Evolutionary conservation across 2,329 filamentous ascomycete genomes (phyloP).

Genomic region (Fusarium pseudonygamai): DNA sequence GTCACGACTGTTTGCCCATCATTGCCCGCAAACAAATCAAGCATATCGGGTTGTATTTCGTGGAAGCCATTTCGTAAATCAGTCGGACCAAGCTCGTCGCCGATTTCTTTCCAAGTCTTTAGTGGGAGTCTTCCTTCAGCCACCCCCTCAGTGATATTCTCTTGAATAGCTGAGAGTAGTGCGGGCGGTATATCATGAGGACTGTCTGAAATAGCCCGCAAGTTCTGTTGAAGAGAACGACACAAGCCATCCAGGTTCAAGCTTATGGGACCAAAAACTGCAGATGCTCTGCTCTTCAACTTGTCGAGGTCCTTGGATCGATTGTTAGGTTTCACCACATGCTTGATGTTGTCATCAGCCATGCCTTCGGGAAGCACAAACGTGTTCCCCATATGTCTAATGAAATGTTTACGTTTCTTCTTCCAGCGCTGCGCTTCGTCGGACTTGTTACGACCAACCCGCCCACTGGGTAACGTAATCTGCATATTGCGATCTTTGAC

Average conservation of each 20-base stretch:
- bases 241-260: constrained; percentile 41
- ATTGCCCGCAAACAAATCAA: constrained; percentile 41
- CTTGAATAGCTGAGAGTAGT: constrained; percentile 42
- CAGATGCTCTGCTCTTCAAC: not conserved
- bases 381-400: constrained; percentile 43
- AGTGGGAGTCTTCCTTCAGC: constrained; percentile 43
- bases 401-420: constrained; percentile 42
- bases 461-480: constrained; percentile 43
- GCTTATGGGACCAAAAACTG: constrained; percentile 25
- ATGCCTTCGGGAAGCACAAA: constrained; percentile 53
- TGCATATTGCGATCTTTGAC: constrained; percentile 36
- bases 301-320: not conserved
- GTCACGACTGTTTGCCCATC: constrained; percentile 45
- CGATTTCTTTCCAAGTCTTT: constrained; percentile 47
- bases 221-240: constrained; percentile 28
- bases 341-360: constrained; percentile 40
- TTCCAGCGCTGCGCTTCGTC: constrained; percentile 43
- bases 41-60: constrained; percentile 43
- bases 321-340: constrained; percentile 22
- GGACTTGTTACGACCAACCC: constrained; percentile 39
- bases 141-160: constrained; percentile 40
- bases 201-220: constrained; percentile 20
- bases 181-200: constrained; percentile 41
- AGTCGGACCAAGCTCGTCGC: constrained; percentile 4
- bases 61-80: constrained; percentile 21